A percentile compares a stretch with the other conserved stretches of the same genome.
Conservation (phyloP, 768 basidiomycete genomes). For the Suillus spraguei region DNA sequence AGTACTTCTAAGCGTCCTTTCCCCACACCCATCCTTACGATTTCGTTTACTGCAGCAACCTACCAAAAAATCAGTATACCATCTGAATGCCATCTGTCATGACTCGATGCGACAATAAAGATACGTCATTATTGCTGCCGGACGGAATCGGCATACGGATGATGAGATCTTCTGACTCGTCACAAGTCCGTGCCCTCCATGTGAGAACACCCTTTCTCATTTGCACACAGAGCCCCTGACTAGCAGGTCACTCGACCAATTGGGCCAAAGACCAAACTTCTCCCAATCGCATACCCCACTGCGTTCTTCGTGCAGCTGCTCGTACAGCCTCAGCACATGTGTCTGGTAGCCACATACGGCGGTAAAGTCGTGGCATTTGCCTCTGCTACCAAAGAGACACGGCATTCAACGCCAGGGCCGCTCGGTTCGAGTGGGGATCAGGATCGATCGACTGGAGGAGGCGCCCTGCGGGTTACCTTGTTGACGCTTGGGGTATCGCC, state of each 20-base stretch:
- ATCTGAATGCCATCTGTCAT: neutral
- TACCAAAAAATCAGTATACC: neutral
- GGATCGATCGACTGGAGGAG: slow-evolving; percentile 11
- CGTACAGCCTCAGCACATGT: slow-evolving; percentile 31
- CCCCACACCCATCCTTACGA: neutral
- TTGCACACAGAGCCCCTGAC: neutral
- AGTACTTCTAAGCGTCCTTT: neutral
- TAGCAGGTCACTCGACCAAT: neutral
- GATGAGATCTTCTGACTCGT: slow-evolving; percentile 33
- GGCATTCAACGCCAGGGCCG: slow-evolving; percentile 7
- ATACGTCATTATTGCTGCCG: neutral
- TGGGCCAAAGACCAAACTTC: slow-evolving; percentile 22
- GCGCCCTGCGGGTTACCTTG: slow-evolving; percentile 23
- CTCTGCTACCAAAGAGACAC: slow-evolving; percentile 24
- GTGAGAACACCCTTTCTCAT: slow-evolving; percentile 17
- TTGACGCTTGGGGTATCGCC: slow-evolving; percentile 34
- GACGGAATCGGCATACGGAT: slow-evolving; percentile 21
- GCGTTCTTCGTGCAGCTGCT: slow-evolving; percentile 37
- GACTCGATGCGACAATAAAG: neutral
- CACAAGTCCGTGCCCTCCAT: slow-evolving; percentile 29
- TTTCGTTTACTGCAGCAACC: neutral
- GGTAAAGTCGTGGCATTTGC: slow-evolving; percentile 29
- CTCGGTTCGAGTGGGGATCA: slow-evolving; percentile 9
- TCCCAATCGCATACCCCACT: slow-evolving; percentile 29
- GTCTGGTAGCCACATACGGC: slow-evolving; percentile 29